A percentile compares a stretch with the other conserved stretches of the same genome.
phyloP scores from a whole-genome alignment of 164 flowering plant genomes.

The Kalanchoe fedtschenkoi region DNA sequence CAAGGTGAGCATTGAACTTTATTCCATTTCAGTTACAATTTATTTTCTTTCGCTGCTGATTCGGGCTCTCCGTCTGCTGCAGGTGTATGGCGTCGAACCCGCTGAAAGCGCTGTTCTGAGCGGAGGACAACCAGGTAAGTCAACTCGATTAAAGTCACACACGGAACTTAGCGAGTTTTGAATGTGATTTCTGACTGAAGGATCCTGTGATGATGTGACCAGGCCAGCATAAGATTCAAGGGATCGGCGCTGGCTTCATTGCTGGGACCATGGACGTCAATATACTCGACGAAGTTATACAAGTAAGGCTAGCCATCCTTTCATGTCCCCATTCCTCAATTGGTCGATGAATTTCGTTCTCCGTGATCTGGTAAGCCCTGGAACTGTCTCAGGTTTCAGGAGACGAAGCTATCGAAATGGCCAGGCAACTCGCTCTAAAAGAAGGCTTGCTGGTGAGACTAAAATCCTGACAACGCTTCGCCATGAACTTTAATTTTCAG shows the following conservation, averaged over 20 bases:
- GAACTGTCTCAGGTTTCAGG: not conserved
- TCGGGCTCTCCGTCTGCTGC: not conserved
- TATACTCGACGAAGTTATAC: slow-evolving; percentile 5
- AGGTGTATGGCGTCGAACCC: slow-evolving; percentile 83
- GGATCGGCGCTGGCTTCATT: slow-evolving; percentile 3
- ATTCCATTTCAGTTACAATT: not conserved
- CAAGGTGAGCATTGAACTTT: slow-evolving; percentile 27
- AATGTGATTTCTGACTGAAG: not conserved
- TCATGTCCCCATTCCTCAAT: not conserved
- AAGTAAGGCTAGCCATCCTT: slow-evolving; percentile 1
- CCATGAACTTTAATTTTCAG: not conserved
- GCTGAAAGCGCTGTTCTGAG: slow-evolving; percentile 65
- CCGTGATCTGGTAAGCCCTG: not conserved
- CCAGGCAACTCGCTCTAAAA: slow-evolving; percentile 3
- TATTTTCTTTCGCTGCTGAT: not conserved
- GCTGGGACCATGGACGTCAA: not conserved
- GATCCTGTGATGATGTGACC: not conserved
- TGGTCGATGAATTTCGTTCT: not conserved
- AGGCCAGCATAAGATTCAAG: slow-evolving; percentile 3
- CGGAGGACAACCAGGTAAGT: slow-evolving; percentile 76
- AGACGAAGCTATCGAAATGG: slow-evolving; percentile 3
- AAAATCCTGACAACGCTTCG: not conserved
- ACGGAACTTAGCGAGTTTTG: not conserved
- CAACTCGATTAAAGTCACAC: not conserved
- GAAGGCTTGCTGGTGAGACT: slow-evolving; percentile 4